Conservation (phyloP, 129 eudicot genomes). For the Chrysanthemum seticuspe region DNA sequence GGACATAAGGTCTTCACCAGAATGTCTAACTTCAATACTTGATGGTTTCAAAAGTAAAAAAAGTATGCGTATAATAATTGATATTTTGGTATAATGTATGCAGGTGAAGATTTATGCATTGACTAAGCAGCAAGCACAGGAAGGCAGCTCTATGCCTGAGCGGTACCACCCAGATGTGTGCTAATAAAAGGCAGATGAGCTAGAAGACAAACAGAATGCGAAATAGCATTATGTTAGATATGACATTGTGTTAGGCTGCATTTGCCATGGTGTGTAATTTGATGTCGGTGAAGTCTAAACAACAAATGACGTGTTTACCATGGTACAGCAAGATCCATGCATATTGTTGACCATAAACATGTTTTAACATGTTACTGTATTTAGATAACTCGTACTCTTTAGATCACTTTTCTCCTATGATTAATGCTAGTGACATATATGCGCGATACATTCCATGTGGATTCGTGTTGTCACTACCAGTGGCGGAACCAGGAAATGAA, state of each 20-base stretch:
- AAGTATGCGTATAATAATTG: not conserved
- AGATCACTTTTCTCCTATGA: too few species aligned
- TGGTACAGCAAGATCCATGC: too few species aligned
- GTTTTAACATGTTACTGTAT: too few species aligned
- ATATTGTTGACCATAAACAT: too few species aligned
- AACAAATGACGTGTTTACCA: too few species aligned
- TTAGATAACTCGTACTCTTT: too few species aligned
- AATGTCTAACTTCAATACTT: not conserved
- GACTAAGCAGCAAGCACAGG: slow-evolving; percentile 73
- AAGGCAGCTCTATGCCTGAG: slow-evolving; percentile 56
- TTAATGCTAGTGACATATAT: too few species aligned
- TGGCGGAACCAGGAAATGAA: too few species aligned
- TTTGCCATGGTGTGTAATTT: slow-evolving; percentile 15
- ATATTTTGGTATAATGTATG: slow-evolving; percentile 1
- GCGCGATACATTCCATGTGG: too few species aligned
- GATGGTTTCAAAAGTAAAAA: not conserved
- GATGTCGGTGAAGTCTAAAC: not conserved
- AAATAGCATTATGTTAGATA: slow-evolving; percentile 10
- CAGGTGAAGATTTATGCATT: slow-evolving; percentile 80
- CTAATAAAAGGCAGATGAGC: slow-evolving; percentile 27
- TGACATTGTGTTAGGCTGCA: not conserved
- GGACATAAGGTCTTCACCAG: too few species aligned
- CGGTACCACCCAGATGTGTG: slow-evolving; percentile 60
- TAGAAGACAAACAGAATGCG: not conserved
- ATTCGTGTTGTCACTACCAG: too few species aligned